Evolutionary conservation across 768 basidiomycete genomes (phyloP), one percentile per base, ranked within the genome.

Genomic region (Infundibulicybe gibba): DNA sequence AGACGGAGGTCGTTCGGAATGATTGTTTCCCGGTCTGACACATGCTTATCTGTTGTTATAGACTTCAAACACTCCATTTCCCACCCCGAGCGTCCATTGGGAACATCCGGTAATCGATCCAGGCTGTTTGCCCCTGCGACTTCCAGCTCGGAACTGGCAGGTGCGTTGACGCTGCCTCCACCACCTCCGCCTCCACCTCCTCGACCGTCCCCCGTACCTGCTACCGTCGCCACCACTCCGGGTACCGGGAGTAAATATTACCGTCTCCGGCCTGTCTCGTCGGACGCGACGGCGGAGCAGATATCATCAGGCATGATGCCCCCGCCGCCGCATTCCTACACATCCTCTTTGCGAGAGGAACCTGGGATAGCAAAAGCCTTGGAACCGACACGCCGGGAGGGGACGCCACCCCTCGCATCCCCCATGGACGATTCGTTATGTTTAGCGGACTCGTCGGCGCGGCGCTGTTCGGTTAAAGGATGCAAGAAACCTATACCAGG

Each of bases 401-500:
- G 4, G 8, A 25, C 25, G 25, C 25, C 25, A 25, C 25, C 25
- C 25, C 4, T 25, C 25, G 4, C 25, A 25, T 25, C 25, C 25
- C 25, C 8, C 25, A 25, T 33, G 6, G 43, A 49, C 14, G 50
- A 45, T 14, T 53, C 54, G 46, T 45, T 50, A 44, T 31, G 34
- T n/a, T 20, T 45, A 1, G 39, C 21, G n/a, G 30, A 2, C 37
- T 48, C 34, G 6, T 35, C 49, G 9, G 56, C 63, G 3, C 68
- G 76, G 6, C 67, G 62, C 41, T 80, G 79, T 51, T 76, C 80
- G 2, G 76, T 79, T 47, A 78, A 77, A 58, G 79, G 78, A 11
- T 81, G 80, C 60, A 79, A 75, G 53, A 60, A 60, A 4, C 54
- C 70, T 46, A 67, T 81, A 21, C 60, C 70, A 17, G 68, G 75